Percentiles rank a stretch among this genome's conserved stretches.
Conservation (phyloP, 345 rosid species). For the Gossypium longicalyx region DNA sequence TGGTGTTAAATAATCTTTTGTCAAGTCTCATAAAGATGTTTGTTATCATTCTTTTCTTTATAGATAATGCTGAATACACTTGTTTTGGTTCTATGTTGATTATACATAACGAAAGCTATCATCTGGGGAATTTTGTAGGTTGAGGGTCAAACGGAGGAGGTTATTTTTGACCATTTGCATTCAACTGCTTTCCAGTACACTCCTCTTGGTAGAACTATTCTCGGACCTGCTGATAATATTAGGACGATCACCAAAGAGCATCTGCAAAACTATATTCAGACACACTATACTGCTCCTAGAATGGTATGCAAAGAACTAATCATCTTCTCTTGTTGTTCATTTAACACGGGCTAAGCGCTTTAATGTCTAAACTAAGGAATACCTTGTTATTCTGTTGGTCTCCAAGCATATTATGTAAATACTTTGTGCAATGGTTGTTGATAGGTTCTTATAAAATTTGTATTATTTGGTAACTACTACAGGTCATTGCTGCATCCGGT, state of each 20-base stretch:
- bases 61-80: not conserved
- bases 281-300: slow-evolving; percentile 98
- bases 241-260: slow-evolving; percentile 72
- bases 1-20: not conserved
- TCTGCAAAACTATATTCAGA: slow-evolving; percentile 77
- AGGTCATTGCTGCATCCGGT: slow-evolving; percentile 96
- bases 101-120: not conserved
- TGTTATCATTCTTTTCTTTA: not conserved
- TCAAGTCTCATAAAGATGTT: not conserved
- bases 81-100: not conserved
- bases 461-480: slow-evolving; percentile 19
- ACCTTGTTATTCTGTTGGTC: not conserved
- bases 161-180: slow-evolving; percentile 96
- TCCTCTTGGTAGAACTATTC: slow-evolving; percentile 93
- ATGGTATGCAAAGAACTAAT: slow-evolving; percentile 49
- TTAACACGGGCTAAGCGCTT: not conserved
- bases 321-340: not conserved
- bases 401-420: not conserved
- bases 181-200: slow-evolving; percentile 98
- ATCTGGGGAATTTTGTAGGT: slow-evolving; percentile 46
- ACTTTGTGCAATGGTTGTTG: not conserved
- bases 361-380: not conserved
- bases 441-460: not conserved
- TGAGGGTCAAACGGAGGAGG: slow-evolving; percentile 95
- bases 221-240: slow-evolving; percentile 89